Evolutionary conservation across 2,329 filamentous ascomycete species (phyloP), one percentile per base, ranked within the genome.

Genomic region (Tolypocladium tundrense): DNA sequence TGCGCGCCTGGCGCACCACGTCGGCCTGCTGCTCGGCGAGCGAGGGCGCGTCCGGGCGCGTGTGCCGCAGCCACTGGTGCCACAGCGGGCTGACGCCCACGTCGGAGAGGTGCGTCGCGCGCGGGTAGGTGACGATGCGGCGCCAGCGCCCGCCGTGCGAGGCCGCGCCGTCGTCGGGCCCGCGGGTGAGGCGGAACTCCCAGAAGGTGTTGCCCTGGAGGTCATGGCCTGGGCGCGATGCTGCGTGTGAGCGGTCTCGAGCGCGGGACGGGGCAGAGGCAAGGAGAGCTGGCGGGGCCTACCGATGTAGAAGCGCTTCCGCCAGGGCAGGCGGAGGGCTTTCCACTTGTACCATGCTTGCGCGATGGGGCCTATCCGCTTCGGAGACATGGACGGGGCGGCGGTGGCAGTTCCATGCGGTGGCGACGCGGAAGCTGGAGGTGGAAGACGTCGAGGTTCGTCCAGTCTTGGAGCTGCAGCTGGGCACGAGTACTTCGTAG

Each of bases 31-130:
- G 83, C 68, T 88, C 85, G 1, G 72, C 70, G 13, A 87, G 69
- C 2, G 74, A 79, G 1, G 85, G 85, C 2, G 85, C 74, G 0
- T 78, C 68, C 2, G 66, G 60, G 24, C 85, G 80, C 52, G 79
- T 82, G 68, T 87, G 77, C 19, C 85, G 82, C 54, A 88, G 76
- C 85, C 85, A 88, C 66, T 87, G 84, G 70, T 87, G 84, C 85
- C 85, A 88, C 62, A 79, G 76, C 13, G 85, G 84, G 55, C 79
- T 74, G 60, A 87, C 83, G 58, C 71, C 71, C 57, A 87, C 78
- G 40, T 82, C 77, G 64, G 77, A 80, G 65, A 77, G 75, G 68
- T 83, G 81, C 3, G 78, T 77, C 50, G 73, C 73, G 54, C 75
- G 71, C 13, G 83, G 82, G 69, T 82, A 85, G 64, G 82, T 67